phyloP scores from a whole-genome alignment of 2,329 filamentous ascomycete genomes.

The Hypocreales sp. region DNA sequence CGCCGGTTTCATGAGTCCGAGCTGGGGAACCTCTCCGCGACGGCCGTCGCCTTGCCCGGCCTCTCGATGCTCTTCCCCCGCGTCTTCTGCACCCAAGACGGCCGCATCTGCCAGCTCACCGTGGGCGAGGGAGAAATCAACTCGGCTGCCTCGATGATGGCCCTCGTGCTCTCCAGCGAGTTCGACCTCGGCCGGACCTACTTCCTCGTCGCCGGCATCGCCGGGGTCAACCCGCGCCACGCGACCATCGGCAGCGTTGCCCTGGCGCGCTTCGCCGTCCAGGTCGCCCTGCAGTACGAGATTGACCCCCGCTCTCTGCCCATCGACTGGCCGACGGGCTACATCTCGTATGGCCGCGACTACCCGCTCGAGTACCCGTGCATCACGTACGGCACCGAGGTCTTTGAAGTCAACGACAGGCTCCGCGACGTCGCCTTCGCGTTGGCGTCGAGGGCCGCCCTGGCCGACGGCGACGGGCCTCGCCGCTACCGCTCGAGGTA shows the following conservation, averaged over 20 bases:
- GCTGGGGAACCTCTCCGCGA: conserved; percentile 37
- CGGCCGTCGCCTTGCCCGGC: conserved; percentile 43
- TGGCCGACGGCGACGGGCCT: conserved; percentile 34
- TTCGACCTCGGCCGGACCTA: conserved; percentile 56
- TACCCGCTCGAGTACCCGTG: conserved; percentile 40
- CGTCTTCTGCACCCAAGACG: conserved; percentile 45
- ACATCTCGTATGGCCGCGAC: conserved; percentile 46
- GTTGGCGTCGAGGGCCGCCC: conserved; percentile 33
- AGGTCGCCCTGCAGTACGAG: conserved; percentile 64
- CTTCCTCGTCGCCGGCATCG: conserved; percentile 58
- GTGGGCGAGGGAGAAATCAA: conserved; percentile 62
- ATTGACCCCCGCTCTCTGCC: conserved; percentile 57
- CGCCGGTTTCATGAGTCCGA: conserved; percentile 26
- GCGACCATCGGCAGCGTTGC: conserved; percentile 52
- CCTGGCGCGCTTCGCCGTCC: conserved; percentile 53
- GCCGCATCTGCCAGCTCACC: conserved; percentile 51
- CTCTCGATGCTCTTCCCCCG: conserved; percentile 50
- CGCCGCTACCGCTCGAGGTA: conserved; percentile 40
- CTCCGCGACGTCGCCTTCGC: conserved; percentile 36
- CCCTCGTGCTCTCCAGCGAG: conserved; percentile 41
- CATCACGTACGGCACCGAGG: conserved; percentile 51
- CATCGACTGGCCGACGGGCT: conserved; percentile 48
- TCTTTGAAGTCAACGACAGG: conserved; percentile 48
- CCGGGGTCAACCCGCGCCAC: conserved; percentile 54
- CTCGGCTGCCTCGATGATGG: conserved; percentile 48